A percentile compares a stretch with the other conserved stretches of the same genome.
Conservation (phyloP, 345 rosid genomes). For the Erucastrum elatum region DNA sequence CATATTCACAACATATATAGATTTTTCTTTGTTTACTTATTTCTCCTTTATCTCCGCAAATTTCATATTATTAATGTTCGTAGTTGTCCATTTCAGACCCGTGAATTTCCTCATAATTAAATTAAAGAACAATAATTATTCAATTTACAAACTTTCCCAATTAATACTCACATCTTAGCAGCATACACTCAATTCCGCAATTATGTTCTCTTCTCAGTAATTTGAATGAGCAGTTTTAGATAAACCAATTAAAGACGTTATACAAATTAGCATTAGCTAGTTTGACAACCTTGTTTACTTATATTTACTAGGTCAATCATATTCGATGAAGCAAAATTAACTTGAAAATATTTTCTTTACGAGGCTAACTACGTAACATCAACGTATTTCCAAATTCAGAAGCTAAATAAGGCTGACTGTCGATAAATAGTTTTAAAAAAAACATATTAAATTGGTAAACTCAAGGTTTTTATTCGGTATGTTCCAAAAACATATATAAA, state of each 20-base stretch:
- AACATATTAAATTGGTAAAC: conserved; percentile 27
- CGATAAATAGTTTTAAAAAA: conserved; percentile 23
- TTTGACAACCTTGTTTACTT: too few relatives aligned
- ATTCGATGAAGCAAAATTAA: conserved; percentile 11
- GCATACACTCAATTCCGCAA: neutral
- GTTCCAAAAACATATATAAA: too few relatives aligned
- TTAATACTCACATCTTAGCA: neutral
- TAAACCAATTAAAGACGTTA: neutral
- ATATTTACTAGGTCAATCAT: conserved; percentile 14
- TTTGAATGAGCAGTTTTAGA: neutral
- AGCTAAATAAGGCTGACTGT: conserved; percentile 23
- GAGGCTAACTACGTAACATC: conserved; percentile 24
- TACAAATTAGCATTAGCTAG: too few relatives aligned
- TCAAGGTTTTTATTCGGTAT: neutral
- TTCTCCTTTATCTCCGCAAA: conserved; percentile 3
- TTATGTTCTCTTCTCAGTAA: neutral
- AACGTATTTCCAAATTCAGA: conserved; percentile 11
- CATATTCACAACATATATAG: too few relatives aligned
- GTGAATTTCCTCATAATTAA: neutral
- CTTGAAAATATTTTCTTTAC: conserved; percentile 19
- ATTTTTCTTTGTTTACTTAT: conserved; percentile 29
- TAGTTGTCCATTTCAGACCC: conserved; percentile 4
- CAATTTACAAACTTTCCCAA: neutral
- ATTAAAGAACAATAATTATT: neutral
- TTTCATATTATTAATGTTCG: conserved; percentile 15